Conservation (phyloP, 2,329 filamentous ascomycete species). For the Orbilia ellipsospora region DNA sequence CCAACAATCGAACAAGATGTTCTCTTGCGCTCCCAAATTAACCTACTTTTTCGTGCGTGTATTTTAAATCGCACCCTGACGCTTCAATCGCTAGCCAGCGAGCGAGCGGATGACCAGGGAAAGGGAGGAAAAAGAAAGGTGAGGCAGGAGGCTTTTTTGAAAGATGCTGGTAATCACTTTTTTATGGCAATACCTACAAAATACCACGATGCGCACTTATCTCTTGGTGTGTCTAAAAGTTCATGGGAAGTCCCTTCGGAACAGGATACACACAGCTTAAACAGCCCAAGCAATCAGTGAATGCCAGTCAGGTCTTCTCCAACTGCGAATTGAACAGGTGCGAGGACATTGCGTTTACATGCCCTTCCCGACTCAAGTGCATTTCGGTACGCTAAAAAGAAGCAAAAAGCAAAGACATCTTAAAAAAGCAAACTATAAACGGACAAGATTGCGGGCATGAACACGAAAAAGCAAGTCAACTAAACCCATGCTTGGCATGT, state of each 20-base stretch:
- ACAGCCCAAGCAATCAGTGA: conserved; percentile 21
- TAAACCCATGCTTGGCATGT: conserved; percentile 45
- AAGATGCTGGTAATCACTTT: conserved; percentile 25
- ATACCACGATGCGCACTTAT: conserved; percentile 21
- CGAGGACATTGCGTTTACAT: conserved; percentile 22
- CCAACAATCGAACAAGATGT: conserved; percentile 30
- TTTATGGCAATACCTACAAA: conserved; percentile 19
- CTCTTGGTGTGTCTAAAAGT: conserved; percentile 17
- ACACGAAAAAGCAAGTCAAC: conserved; percentile 37
- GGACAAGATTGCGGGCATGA: conserved; percentile 27
- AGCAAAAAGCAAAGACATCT: conserved; percentile 37
- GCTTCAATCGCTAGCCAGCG: conserved; percentile 29
- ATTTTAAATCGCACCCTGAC: conserved; percentile 32
- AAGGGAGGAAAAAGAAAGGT: conserved; percentile 13
- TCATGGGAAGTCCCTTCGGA: conserved; percentile 19
- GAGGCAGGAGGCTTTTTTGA: conserved; percentile 34
- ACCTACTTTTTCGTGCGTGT: conserved; percentile 34
- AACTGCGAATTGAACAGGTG: conserved; percentile 2
- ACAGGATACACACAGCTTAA: conserved; percentile 23
- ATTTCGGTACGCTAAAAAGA: conserved; percentile 50
- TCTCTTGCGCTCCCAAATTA: conserved; percentile 38
- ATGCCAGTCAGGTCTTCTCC: conserved; percentile 20
- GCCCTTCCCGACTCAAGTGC: conserved; percentile 38
- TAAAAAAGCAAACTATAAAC: conserved; percentile 45
- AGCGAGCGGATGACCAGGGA: background rate